Conservation (phyloP, 495 filamentous ascomycete genomes). For the Aspergillus taichungensis region DNA sequence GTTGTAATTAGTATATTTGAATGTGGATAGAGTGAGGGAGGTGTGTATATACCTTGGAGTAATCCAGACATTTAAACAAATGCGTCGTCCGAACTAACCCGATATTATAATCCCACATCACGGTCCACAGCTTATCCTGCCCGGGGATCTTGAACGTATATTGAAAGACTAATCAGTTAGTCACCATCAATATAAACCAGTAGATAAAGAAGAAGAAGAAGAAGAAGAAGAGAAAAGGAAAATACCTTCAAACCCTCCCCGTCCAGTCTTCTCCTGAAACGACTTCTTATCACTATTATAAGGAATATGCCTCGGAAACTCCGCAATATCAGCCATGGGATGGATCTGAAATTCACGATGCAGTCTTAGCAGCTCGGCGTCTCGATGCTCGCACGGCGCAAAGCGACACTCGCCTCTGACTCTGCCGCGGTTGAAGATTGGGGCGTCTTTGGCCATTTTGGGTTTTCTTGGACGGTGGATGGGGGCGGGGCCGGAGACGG, state of each 20-base stretch:
- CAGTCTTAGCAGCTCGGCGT: slow-evolving; percentile 43
- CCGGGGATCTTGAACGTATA: slow-evolving; percentile 75
- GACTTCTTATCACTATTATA: slow-evolving; percentile 90
- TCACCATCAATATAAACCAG: too few species aligned
- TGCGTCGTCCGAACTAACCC: slow-evolving; percentile 93
- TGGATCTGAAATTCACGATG: slow-evolving; percentile 54
- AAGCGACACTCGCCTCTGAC: slow-evolving; percentile 57
- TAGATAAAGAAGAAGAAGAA: not conserved
- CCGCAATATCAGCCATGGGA: slow-evolving; percentile 58
- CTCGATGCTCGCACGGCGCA: slow-evolving; percentile 54
- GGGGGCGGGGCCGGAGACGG: slow-evolving; percentile 14
- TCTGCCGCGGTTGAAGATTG: slow-evolving; percentile 47
- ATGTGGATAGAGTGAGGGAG: not conserved
- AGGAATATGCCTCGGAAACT: slow-evolving; percentile 70
- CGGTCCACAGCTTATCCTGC: slow-evolving; percentile 56
- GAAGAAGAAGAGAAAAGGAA: not conserved
- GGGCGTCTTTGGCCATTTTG: slow-evolving; percentile 52
- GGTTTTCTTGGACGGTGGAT: slow-evolving; percentile 28
- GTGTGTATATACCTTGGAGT: slow-evolving; percentile 59
- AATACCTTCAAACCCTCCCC: slow-evolving; percentile 81
- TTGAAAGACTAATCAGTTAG: slow-evolving; percentile 83
- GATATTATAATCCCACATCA: slow-evolving; percentile 97
- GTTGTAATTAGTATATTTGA: slow-evolving; percentile 6
- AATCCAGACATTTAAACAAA: slow-evolving; percentile 83
- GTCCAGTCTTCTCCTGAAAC: slow-evolving; percentile 74